These are phyloP conservation scores for Pelargonium hybrid DNA, from an alignment of 441 rosid species.

Conservation along the genomic window DNA sequence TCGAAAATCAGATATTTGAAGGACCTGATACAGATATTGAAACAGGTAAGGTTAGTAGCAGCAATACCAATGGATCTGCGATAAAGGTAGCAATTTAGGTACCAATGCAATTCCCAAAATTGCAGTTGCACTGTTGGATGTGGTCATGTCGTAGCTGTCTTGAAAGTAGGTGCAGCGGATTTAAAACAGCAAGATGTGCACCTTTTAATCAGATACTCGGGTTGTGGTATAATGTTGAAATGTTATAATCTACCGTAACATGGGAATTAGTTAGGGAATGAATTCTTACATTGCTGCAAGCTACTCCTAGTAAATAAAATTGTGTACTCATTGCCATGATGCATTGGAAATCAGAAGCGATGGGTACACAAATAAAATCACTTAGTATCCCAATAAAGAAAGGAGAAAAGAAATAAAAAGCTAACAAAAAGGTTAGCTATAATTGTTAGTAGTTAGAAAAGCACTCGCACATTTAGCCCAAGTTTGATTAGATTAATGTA, in stretches of 20 bases:
- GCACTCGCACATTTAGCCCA: neutral
- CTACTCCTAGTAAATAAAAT: neutral
- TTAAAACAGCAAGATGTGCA: neutral
- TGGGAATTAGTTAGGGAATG: neutral
- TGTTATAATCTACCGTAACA: neutral
- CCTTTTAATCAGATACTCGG: too few species aligned
- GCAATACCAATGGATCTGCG: neutral
- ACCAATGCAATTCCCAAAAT: neutral
- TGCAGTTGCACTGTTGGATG: neutral
- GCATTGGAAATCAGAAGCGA: neutral
- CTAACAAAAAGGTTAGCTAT: neutral
- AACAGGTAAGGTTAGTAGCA: conserved; percentile 49
- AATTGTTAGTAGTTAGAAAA: neutral
- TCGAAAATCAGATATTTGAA: conserved; percentile 87
- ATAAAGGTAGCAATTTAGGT: neutral
- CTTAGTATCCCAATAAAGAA: neutral
- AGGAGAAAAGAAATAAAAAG: neutral
- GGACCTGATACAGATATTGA: conserved; percentile 93
- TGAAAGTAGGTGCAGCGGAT: neutral
- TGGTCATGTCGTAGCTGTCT: neutral
- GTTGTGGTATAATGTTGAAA: too few species aligned
- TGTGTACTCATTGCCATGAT: neutral
- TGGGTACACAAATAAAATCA: neutral
- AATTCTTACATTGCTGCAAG: neutral
- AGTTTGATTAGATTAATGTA: neutral